Conservation (phyloP, 2,329 filamentous ascomycete species). For the Xylariaceae sp. region DNA sequence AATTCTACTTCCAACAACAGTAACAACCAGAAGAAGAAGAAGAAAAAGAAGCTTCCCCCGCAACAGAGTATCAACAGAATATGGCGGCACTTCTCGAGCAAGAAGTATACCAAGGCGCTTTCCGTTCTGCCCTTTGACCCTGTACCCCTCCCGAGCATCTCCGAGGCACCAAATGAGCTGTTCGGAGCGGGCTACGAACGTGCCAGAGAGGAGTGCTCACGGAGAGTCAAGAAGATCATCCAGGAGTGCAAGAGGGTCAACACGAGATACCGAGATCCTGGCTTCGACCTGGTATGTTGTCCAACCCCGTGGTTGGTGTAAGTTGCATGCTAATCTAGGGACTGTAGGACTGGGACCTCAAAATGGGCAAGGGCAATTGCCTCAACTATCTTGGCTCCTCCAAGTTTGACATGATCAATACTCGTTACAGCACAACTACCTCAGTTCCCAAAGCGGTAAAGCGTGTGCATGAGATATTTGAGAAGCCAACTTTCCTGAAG, state of each 20-base stretch:
- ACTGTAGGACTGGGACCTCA: conserved; percentile 59
- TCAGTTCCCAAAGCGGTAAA: conserved; percentile 68
- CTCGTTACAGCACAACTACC: conserved; percentile 41
- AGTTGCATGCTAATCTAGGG: conserved; percentile 29
- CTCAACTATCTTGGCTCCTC: conserved; percentile 48
- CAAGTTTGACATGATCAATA: conserved; percentile 46
- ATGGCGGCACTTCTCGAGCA: conserved; percentile 56
- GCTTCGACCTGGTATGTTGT: conserved; percentile 50
- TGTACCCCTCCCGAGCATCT: conserved; percentile 44
- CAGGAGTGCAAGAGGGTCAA: conserved; percentile 67
- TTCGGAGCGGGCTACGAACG: conserved; percentile 57
- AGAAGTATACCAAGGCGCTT: conserved; percentile 60
- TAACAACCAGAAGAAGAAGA: conserved; percentile 50
- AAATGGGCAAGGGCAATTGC: conserved; percentile 54
- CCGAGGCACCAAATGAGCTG: conserved; percentile 53
- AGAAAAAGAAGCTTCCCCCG: conserved; percentile 53
- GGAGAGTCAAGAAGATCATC: conserved; percentile 57
- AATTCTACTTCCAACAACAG: conserved; percentile 25
- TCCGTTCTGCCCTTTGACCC: conserved; percentile 61
- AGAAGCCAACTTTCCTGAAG: conserved; percentile 62
- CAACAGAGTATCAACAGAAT: conserved; percentile 63
- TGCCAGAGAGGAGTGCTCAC: conserved; percentile 57
- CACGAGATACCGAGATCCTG: conserved; percentile 69
- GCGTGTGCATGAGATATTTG: conserved; percentile 67
- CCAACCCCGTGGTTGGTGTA: conserved; percentile 25